phyloP scores from a whole-genome alignment of 2,329 filamentous ascomycete species.

The Colletotrichum siamense region DNA sequence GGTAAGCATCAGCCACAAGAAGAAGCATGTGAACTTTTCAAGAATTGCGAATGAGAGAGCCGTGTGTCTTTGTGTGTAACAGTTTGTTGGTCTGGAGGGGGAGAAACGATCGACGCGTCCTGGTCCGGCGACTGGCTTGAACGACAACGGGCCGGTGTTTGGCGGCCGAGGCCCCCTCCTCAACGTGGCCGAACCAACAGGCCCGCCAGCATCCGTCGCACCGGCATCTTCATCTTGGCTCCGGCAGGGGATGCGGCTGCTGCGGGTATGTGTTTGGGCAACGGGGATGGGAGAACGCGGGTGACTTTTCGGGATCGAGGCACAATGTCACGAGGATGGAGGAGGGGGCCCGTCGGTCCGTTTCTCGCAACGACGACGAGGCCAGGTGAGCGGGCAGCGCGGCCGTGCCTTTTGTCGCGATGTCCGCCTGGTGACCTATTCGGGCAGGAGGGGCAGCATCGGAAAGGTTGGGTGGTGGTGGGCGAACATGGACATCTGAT shows the following conservation, averaged over 20 bases:
- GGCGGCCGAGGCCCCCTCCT: background rate
- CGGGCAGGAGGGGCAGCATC: background rate
- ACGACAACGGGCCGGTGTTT: background rate
- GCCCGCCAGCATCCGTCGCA: background rate
- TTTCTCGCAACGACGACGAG: background rate
- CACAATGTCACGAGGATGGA: background rate
- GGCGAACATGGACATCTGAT: background rate
- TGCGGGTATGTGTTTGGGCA: background rate
- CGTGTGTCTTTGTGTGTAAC: background rate
- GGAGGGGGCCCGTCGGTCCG: constrained; percentile 1
- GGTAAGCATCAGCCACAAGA: constrained; percentile 10
- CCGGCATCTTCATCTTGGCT: constrained; percentile 4
- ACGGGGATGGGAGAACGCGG: background rate
- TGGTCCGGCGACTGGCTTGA: background rate
- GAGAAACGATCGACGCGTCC: background rate
- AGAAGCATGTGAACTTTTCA: background rate
- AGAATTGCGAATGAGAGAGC: background rate
- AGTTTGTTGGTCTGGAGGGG: background rate
- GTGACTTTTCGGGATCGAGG: background rate
- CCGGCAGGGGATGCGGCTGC: background rate
- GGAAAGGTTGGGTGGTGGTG: background rate
- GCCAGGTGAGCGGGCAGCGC: background rate
- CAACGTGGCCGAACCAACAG: background rate
- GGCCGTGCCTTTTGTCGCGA: constrained; percentile 8
- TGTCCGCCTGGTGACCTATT: background rate